Percentiles rank a stretch among this genome's conserved stretches.
Conservation (phyloP, 768 basidiomycete species). For the Cubamyces sp. region DNA sequence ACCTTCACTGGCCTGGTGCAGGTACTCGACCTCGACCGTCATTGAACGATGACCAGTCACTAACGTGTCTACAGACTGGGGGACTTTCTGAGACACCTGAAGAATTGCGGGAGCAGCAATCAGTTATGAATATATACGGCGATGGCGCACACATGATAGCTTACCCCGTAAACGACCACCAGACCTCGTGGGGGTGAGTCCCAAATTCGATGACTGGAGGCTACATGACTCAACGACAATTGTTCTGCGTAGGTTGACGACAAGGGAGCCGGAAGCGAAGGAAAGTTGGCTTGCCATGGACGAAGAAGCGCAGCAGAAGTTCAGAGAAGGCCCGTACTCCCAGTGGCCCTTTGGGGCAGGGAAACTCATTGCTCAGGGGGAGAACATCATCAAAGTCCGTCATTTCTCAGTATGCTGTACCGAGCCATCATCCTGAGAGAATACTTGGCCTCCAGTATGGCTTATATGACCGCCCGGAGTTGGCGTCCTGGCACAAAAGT, state of each 20-base stretch:
- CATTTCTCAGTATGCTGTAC: slow-evolving; percentile 1
- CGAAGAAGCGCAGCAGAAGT: slow-evolving; percentile 30
- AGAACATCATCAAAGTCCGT: slow-evolving; percentile 36
- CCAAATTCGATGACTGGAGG: too few species aligned
- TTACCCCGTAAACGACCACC: slow-evolving; percentile 38
- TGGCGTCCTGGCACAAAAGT: slow-evolving; percentile 45
- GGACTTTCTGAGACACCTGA: slow-evolving; percentile 38
- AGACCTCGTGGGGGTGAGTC: slow-evolving; percentile 42
- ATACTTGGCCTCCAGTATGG: slow-evolving; percentile 37
- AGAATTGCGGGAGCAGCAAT: slow-evolving; percentile 21
- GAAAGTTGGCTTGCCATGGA: slow-evolving; percentile 47
- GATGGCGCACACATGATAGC: slow-evolving; percentile 43
- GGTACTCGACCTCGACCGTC: slow-evolving; percentile 27
- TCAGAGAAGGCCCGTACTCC: slow-evolving; percentile 29
- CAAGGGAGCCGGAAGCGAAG: slow-evolving; percentile 41
- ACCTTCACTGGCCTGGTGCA: slow-evolving; percentile 46
- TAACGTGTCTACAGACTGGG: slow-evolving; percentile 35
- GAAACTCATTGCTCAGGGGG: slow-evolving; percentile 31
- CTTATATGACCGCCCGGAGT: slow-evolving; percentile 47
- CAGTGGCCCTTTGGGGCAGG: slow-evolving; percentile 34
- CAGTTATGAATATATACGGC: slow-evolving; percentile 41
- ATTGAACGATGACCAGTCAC: background rate
- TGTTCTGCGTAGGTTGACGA: slow-evolving; percentile 34
- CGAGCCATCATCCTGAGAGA: too few species aligned
- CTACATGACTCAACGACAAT: too few species aligned